A percentile compares a stretch with the other conserved stretches of the same genome.
These are phyloP conservation scores for Medicago lupulina DNA, from an alignment of 306 rosid species.

Conservation along the genomic window DNA sequence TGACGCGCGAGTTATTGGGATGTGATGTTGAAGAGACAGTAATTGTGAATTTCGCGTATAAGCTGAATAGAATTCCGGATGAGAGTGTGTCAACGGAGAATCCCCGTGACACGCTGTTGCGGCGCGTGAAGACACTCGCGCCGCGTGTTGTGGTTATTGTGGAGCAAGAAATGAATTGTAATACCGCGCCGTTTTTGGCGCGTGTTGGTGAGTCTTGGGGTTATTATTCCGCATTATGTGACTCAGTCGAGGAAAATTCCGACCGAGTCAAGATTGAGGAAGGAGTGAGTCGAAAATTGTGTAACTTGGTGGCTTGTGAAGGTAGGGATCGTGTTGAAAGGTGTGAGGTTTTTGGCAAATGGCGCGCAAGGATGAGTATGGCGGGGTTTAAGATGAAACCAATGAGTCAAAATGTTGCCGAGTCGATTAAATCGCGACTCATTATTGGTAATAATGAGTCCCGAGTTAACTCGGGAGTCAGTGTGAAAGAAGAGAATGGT, in stretches of 20 bases:
- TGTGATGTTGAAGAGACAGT: constrained; percentile 65
- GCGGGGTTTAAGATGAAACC: constrained; percentile 80
- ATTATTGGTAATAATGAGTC: neutral
- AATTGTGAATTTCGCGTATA: constrained; percentile 81
- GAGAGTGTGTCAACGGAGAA: constrained; percentile 94
- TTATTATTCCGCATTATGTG: constrained; percentile 63
- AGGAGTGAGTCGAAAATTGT: constrained; percentile 65
- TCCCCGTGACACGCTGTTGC: constrained; percentile 77
- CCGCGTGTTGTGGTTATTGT: constrained; percentile 76
- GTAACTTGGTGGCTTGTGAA: constrained; percentile 83
- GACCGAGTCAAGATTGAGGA: constrained; percentile 69
- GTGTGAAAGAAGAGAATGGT: constrained; percentile 78
- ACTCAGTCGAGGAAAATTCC: constrained; percentile 59
- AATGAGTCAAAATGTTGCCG: constrained; percentile 67
- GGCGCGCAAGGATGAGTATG: constrained; percentile 96
- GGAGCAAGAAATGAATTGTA: constrained; percentile 84
- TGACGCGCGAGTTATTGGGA: constrained; percentile 78
- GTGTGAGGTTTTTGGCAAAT: constrained; percentile 88
- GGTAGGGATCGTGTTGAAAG: constrained; percentile 91
- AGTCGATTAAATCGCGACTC: constrained; percentile 53
- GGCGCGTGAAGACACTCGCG: constrained; percentile 71
- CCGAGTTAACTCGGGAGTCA: constrained; percentile 46
- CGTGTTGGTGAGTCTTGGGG: constrained; percentile 71
- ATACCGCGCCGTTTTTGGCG: constrained; percentile 83
- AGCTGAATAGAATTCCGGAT: constrained; percentile 72